phyloP scores from a whole-genome alignment of 2,329 filamentous ascomycete species.

The Fusarium nelsonii region DNA sequence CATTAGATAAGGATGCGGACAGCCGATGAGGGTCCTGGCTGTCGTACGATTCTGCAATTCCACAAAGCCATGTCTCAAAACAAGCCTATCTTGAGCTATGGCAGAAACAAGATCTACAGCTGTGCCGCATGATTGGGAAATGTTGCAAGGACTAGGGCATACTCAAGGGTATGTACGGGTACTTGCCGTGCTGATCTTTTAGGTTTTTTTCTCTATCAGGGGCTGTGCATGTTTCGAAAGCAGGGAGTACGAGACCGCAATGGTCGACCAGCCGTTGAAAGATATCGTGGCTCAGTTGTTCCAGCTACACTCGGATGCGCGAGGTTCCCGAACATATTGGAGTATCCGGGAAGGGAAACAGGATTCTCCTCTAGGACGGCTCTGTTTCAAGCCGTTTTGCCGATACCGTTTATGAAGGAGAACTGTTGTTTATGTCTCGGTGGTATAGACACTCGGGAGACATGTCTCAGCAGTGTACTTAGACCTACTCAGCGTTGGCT shows the following conservation, averaged over 20 bases:
- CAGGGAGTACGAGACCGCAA: conserved; percentile 14
- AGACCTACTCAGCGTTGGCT: not conserved
- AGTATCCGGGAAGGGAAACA: conserved; percentile 12
- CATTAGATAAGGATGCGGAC: conserved; percentile 18
- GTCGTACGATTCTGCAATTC: conserved; percentile 41
- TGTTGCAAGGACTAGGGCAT: conserved; percentile 19
- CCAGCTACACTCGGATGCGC: conserved; percentile 7
- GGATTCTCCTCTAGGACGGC: conserved; percentile 15
- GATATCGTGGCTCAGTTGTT: conserved; percentile 6
- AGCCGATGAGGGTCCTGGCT: conserved; percentile 4
- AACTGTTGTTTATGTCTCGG: conserved; percentile 21
- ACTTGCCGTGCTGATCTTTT: conserved; percentile 31
- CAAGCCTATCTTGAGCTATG: conserved; percentile 18
- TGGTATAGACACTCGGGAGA: conserved; percentile 8
- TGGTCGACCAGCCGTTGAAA: conserved; percentile 13
- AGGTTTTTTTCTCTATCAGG: conserved; percentile 12
- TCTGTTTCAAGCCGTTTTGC: conserved; percentile 30
- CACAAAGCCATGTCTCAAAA: conserved; percentile 38
- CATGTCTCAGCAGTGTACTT: conserved; percentile 25
- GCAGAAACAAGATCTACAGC: conserved; percentile 22
- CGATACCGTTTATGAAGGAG: conserved; percentile 15
- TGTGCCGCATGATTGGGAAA: conserved; percentile 25
- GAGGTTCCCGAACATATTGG: conserved; percentile 2
- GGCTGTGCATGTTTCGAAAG: conserved; percentile 17
- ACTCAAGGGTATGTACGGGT: conserved; percentile 10